Base-by-base conservation (phyloP, 768 basidiomycete genomes). In the Boletus vermiculosoides region DNA sequence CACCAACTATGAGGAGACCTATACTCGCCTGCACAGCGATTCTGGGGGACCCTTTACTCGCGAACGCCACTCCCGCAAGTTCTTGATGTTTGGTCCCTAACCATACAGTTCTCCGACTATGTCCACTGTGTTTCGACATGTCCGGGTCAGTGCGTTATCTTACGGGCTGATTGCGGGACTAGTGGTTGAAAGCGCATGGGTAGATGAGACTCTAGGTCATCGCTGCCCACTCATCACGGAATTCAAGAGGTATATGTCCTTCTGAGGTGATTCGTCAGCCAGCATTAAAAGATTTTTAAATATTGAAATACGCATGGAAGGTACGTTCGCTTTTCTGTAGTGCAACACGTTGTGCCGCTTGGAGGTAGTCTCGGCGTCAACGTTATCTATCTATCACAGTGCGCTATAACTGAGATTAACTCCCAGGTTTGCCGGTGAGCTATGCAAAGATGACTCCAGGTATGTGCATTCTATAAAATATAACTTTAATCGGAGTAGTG, bases 21-120 rank as follows among this genome's bases (percentile, higher is more conserved):
- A 15, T 54, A 54, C 64, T 63, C 25, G 49, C 54, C 64, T 66
- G 13, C 25, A 30, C 20, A 49, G 12, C 18, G 22, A 33, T 40
- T 20, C 40, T 33, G 3, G 18, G 7, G 2, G 23, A 4, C 8
- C 18, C 40, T 12, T 20, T 45, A 39, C 39, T 55, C 18, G 37
- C 7, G 8, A 37, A 51, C 44, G 50, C 61, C 50, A 59, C 65
- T 56, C 44, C 30, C 0, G 11, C 44, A 41, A 41, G 48, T 36
- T 18, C 28, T 44, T 15, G 44, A 22, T 5, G 28, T 18, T 25
- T 55, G 13, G 2, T 7, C 18, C 22, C 44, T 13, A 48, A 7
- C 12, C 16, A 18, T 4, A 34, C 40, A 33, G 6, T 30, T 16
- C 23, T 34, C 11, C 20, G 15, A 22, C 20, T 13, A 11, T 20